Conservation (phyloP, 306 rosid species). For the barrel medic (Medicago truncatula) region DNA sequence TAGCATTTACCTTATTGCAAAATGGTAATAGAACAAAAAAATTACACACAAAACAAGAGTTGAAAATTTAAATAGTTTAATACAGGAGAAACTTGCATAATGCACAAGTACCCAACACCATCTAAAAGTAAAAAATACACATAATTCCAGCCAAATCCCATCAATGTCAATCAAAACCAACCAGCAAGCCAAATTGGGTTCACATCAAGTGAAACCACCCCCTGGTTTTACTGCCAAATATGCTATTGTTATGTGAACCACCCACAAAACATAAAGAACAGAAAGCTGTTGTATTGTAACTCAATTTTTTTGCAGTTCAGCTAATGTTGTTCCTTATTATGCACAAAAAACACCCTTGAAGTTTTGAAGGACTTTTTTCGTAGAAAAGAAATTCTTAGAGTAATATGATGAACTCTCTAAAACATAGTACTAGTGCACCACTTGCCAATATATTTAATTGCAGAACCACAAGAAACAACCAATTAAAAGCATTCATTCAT, state of each 20-base stretch:
- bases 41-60: neutral
- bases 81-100: neutral
- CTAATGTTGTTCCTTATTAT: neutral
- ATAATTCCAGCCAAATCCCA: neutral
- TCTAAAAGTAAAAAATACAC: neutral
- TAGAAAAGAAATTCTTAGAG: constrained; percentile 38
- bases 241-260: neutral
- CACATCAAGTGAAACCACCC: neutral
- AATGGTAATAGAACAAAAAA: neutral
- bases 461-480: constrained; percentile 38
- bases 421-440: constrained; percentile 36
- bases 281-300: neutral
- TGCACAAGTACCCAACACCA: neutral
- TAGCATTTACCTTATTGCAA: neutral
- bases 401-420: constrained; percentile 43
- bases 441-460: constrained; percentile 44
- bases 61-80: too few relatives aligned
- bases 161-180: neutral
- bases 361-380: constrained; percentile 9
- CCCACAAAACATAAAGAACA: neutral
- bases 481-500: constrained; percentile 34
- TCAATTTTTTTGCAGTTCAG: too few relatives aligned
- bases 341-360: neutral
- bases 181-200: neutral
- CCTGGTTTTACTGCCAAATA: neutral